Base-by-base conservation (phyloP, 352 stramenopile species). In the Blastocystis sp. region DNA sequence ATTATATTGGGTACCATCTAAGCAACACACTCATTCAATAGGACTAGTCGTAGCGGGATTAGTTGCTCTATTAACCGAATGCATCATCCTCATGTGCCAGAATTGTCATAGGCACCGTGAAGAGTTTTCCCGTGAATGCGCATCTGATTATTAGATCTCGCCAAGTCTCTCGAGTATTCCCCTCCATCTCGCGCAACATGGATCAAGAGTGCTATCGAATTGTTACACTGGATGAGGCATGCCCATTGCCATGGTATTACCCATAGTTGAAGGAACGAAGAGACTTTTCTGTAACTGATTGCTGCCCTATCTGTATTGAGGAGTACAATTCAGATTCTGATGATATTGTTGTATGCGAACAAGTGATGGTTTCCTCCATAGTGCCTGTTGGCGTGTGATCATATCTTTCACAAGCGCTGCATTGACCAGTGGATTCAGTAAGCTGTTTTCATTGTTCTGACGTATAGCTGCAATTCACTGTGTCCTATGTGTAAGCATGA, bases 361-460 rank as follows among this genome's bases (percentile, higher is more conserved):
- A 60, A 53, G 17, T 4, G 21, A 53, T 28, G 28, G 28, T 48
- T 53, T 53, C 3, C 28, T 10, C 9, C n/a, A 11, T 59, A 77
- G 66, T 53, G 66, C 41, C 45, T 77, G 21, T 43, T 53, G 19
- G 66, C 66, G 53, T 77, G 66, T 77, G 45, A 77, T 4, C 66
- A 77, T 19, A 59, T 77, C 66, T 77, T 77, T 53, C 66, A 77
- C 66, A 77, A 77, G 41, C 19, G 60, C n/a, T 77, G 66, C 34
- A 77, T 77, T 77, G 66, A 77, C 34, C n/a, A 77, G 52, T 77
- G 66, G 66, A 77, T 77, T 77, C 66, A 53, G 66, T 77, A 77
- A 53, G 4, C 11, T 40, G 21, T 14, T 2, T 43, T 60, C 60
- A 7, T 60, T 43, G 7, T 19, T 59, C 34, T 77, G 1, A 60